These are phyloP conservation scores for Trypanosoma lewisi DNA, from an alignment of 208 protist species.

Conservation along the genomic window DNA sequence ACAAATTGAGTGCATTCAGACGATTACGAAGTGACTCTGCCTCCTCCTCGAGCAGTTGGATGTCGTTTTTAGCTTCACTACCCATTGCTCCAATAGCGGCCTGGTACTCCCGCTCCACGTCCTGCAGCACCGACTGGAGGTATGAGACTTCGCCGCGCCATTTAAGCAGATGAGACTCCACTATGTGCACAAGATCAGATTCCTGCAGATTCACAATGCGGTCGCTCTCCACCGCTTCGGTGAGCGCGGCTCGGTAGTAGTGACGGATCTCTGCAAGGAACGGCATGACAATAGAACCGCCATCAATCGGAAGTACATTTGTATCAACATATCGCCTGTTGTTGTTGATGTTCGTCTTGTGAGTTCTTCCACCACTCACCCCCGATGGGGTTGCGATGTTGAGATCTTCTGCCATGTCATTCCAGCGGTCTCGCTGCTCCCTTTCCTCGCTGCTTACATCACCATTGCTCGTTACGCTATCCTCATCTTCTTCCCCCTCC, in stretches of 20 bases:
- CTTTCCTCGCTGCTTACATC: background rate
- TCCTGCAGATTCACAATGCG: constrained; percentile 48
- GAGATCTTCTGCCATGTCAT: constrained; percentile 18
- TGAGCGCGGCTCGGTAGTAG: constrained; percentile 38
- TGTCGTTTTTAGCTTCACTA: background rate
- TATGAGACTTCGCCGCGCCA: constrained; percentile 16
- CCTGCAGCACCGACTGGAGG: constrained; percentile 11
- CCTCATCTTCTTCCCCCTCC: background rate
- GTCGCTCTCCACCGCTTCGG: constrained; percentile 34
- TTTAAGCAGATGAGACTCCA: constrained; percentile 13
- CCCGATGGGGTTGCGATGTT: background rate
- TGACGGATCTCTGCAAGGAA: constrained; percentile 62
- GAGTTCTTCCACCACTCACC: background rate
- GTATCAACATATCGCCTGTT: constrained; percentile 7
- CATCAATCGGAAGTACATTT: constrained; percentile 4
- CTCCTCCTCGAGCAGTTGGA: background rate
- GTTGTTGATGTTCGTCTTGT: constrained; percentile 7
- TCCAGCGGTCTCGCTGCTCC: constrained; percentile 18
- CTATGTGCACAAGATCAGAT: constrained; percentile 42
- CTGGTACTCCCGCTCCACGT: constrained; percentile 6
- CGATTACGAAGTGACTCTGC: constrained; percentile 11
- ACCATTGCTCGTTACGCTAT: background rate
- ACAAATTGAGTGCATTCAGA: constrained; percentile 5
- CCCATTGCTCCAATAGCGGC: background rate
- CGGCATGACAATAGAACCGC: constrained; percentile 33